Base-by-base conservation (phyloP, 768 basidiomycete species). In the Mycena latifolia region DNA sequence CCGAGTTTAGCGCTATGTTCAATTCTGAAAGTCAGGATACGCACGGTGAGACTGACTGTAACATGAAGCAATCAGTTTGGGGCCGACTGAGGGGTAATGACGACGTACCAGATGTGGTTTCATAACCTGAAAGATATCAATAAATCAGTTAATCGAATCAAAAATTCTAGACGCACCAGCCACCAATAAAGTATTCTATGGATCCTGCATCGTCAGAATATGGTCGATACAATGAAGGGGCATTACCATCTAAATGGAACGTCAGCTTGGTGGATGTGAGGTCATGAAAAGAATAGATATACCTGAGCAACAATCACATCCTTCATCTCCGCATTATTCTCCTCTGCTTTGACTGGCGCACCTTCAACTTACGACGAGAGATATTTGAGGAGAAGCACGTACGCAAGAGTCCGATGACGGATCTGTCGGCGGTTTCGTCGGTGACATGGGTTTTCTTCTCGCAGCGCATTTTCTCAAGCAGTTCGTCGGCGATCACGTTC, bases 281-380 rank as follows among this genome's bases (percentile, higher is more conserved):
- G n/a, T n/a, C n/a, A n/a, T 33, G 31, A 11, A 11, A 11, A 33
- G 31, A 33, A 6, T 33, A 11, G 33, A 35, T 14, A 5, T 27
- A 79, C 77, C 64, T 78, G 79, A 18, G 73, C 37, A 4, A 39
- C 74, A 14, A 75, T 20, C 18, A 80, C 64, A 58, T 78, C 79
- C 71, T 43, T 66, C 28, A 0, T 75, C 25, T 66, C 69, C 7
- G 68, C 62, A n/a, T 61, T 60, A 4, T 55, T 62, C 1, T 53
- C 59, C 41, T 72, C 66, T 43, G 71, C 65, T 33, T 66, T 70
- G 14, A 72, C 71, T 72, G 17, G 5, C 6, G 8, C 33, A 58
- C 17, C 6, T 35, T 35, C 14, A 14, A 22, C 50, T n/a, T 17
- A 54, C 25, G 3, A 56, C 3, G 2, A 28, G 2, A 39, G 17